A percentile compares a stretch with the other conserved stretches of the same genome.
phyloP scores from a whole-genome alignment of 169 alveolate species.

The Toxoplasma gondii region DNA sequence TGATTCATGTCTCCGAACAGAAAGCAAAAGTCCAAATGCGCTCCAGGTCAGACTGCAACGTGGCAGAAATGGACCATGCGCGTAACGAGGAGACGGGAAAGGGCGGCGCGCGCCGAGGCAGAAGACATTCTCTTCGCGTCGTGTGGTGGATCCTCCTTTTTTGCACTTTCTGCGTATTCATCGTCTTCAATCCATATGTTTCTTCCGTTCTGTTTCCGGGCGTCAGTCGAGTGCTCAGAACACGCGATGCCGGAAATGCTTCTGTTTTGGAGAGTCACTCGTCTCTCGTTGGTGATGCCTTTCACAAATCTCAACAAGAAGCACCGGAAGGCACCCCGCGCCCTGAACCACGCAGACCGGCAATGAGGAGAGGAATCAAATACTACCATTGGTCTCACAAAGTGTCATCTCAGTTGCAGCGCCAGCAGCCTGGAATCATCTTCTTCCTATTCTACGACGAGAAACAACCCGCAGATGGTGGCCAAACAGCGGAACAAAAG shows the following conservation, averaged over 20 bases:
- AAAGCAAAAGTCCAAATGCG: not conserved
- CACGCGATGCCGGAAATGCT: not conserved
- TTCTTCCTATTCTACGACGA: slow-evolving; percentile 34
- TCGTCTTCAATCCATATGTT: slow-evolving; percentile 7
- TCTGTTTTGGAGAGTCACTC: not conserved
- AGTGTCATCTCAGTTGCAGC: slow-evolving; percentile 1
- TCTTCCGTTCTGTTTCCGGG: not conserved
- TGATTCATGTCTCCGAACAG: not conserved
- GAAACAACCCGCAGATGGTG: not conserved
- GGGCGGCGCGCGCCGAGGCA: not conserved
- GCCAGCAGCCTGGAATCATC: not conserved
- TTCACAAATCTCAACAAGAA: slow-evolving; percentile 1
- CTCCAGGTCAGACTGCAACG: not conserved
- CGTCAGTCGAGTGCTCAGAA: not conserved
- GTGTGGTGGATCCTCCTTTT: slow-evolving; percentile 31
- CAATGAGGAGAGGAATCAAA: not conserved
- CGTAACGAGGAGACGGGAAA: not conserved
- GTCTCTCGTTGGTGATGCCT: not conserved
- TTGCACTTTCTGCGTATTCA: slow-evolving; percentile 17
- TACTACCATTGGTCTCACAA: slow-evolving; percentile 19
- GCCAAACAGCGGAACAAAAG: not conserved
- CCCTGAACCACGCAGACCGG: not conserved
- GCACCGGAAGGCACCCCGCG: not conserved
- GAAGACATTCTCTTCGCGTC: not conserved
- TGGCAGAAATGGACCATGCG: not conserved